phyloP scores from a whole-genome alignment of 192 early-diverging fungal genomes.

The Backusella sp. region DNA sequence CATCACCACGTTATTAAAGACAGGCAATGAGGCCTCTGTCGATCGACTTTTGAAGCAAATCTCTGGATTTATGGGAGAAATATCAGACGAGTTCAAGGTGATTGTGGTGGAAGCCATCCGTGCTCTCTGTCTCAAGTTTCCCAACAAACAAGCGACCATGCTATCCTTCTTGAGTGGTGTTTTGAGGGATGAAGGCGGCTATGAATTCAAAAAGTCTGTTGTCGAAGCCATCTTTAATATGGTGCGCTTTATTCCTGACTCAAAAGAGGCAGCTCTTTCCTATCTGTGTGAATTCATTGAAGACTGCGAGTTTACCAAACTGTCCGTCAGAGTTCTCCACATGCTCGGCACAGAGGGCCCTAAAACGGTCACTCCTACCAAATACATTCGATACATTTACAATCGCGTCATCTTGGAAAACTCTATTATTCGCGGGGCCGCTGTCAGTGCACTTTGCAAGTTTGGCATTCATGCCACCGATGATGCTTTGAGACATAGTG shows the following conservation, averaged over 20 bases:
- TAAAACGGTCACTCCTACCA: constrained; percentile 83
- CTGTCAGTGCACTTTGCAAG: constrained; percentile 92
- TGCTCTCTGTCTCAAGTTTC: constrained; percentile 96
- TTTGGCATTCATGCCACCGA: constrained; percentile 88
- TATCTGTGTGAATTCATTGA: constrained; percentile 99
- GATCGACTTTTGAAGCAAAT: constrained; percentile 99
- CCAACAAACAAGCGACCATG: constrained; percentile 91
- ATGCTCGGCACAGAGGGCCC: constrained; percentile 94
- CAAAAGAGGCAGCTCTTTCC: constrained; percentile 89
- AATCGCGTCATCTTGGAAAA: constrained; percentile 98
- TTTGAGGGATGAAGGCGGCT: constrained; percentile 96
- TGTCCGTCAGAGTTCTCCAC: constrained; percentile 96
- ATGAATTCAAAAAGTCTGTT: constrained; percentile 94
- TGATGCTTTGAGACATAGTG: constrained; percentile 61
- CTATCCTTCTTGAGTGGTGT: constrained; percentile 89
- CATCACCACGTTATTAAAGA: constrained; percentile 98
- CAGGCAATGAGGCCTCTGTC: constrained; percentile 96
- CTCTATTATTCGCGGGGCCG: constrained; percentile 92
- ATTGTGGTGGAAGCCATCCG: constrained; percentile 99
- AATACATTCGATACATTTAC: constrained; percentile 99
- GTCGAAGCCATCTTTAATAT: constrained; percentile 98
- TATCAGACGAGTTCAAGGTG: constrained; percentile 98
- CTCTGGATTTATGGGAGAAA: constrained; percentile 96
- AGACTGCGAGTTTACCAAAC: constrained; percentile 98
- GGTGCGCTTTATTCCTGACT: constrained; percentile 90